These are phyloP conservation scores for Suillus tomentosus DNA, from an alignment of 768 basidiomycete species.

Conservation along the genomic window DNA sequence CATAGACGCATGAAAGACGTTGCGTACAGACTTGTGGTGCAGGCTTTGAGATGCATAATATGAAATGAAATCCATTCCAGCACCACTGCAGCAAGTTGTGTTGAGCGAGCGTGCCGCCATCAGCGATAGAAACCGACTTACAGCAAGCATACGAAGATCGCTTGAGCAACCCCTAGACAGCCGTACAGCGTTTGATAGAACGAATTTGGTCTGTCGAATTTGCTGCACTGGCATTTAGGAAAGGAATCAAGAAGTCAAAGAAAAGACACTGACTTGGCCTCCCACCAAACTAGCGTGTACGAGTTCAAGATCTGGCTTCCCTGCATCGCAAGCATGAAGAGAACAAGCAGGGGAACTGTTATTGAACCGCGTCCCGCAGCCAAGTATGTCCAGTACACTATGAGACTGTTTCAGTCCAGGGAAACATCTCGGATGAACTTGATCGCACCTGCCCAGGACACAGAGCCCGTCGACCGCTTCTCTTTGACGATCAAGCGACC, in stretches of 20 bases:
- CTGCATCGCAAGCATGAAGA: constrained; percentile 60
- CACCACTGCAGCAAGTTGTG: constrained; percentile 39
- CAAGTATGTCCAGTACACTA: constrained; percentile 64
- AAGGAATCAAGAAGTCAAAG: not conserved
- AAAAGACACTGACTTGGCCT: constrained; percentile 48
- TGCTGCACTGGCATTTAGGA: constrained; percentile 30
- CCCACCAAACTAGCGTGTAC: constrained; percentile 76
- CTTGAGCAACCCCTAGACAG: constrained; percentile 58
- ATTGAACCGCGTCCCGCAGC: constrained; percentile 52
- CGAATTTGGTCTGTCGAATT: constrained; percentile 49
- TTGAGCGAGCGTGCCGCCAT: not conserved
- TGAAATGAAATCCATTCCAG: constrained; percentile 56
- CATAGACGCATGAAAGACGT: constrained; percentile 73
- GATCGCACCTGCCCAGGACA: constrained; percentile 47
- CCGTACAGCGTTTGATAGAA: constrained; percentile 71
- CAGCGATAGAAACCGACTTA: constrained; percentile 29
- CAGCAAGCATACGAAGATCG: constrained; percentile 59
- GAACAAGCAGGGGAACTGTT: constrained; percentile 51
- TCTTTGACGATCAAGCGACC: constrained; percentile 69
- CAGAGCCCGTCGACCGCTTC: constrained; percentile 63
- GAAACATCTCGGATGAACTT: constrained; percentile 1
- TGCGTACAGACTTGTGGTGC: constrained; percentile 55
- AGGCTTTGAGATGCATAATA: constrained; percentile 63
- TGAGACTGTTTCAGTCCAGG: not conserved
- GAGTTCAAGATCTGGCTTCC: constrained; percentile 60